A percentile compares a stretch with the other conserved stretches of the same genome.
Conservation (phyloP, 129 eudicot genomes). For the Silybum marianum region DNA sequence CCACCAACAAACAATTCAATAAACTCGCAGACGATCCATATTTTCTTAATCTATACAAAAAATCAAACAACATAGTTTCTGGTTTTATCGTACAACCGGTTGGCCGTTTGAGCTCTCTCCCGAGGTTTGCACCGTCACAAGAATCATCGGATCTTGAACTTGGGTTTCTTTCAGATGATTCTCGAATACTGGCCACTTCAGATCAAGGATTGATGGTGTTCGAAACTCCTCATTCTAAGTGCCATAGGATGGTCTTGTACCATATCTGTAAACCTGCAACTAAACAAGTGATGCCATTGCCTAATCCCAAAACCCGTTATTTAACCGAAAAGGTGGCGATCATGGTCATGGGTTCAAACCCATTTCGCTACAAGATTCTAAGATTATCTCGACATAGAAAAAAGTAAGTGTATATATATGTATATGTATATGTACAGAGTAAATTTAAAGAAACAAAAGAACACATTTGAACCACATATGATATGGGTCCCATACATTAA, state of each 20-base stretch:
- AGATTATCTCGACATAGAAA: constrained; percentile 2
- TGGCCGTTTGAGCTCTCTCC: background rate
- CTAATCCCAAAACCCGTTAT: constrained; percentile 11
- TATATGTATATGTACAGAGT: too few species aligned
- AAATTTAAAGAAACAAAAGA: too few species aligned
- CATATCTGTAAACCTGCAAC: constrained; percentile 29
- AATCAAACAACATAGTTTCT: constrained; percentile 2
- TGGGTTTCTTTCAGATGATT: background rate
- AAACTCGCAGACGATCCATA: background rate
- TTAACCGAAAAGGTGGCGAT: background rate
- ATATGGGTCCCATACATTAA: too few species aligned
- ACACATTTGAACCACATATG: too few species aligned
- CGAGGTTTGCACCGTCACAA: background rate
- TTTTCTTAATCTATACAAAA: constrained; percentile 4
- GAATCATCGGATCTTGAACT: background rate
- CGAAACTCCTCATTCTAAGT: background rate
- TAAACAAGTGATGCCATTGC: background rate
- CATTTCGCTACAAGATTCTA: constrained; percentile 29
- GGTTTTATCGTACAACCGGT: constrained; percentile 17
- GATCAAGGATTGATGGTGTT: constrained; percentile 22
- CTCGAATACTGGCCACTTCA: constrained; percentile 11
- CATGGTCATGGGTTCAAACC: constrained; percentile 16
- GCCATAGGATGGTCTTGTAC: background rate
- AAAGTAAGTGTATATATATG: too few species aligned
- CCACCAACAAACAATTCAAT: constrained; percentile 6